A percentile compares a stretch with the other conserved stretches of the same genome.
Evolutionary conservation across 2,329 filamentous ascomycete species (phyloP).

Genomic region (Cercospora zeina): DNA sequence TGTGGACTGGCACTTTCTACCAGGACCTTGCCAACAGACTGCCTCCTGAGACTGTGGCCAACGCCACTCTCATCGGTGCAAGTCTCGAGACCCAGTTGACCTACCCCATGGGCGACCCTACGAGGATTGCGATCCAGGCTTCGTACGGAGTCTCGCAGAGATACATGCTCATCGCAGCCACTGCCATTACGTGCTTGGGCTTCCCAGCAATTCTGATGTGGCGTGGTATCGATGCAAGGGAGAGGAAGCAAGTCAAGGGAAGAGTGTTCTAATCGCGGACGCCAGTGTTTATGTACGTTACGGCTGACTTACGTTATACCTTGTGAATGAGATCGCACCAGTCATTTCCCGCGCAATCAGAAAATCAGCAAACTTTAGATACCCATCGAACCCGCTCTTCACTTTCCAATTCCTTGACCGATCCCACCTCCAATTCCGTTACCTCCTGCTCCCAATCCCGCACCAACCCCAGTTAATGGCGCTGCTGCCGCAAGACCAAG

Average conservation of each 20-base stretch:
- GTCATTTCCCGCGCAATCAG: background rate
- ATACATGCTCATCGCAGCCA: slow-evolving; percentile 22
- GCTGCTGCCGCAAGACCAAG: slow-evolving; percentile 15
- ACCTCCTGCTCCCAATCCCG: slow-evolving; percentile 8
- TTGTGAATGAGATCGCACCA: background rate
- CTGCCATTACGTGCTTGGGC: slow-evolving; percentile 19
- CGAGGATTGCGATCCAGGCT: slow-evolving; percentile 18
- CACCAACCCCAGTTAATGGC: background rate
- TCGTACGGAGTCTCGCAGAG: slow-evolving; percentile 20
- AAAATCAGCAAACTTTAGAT: background rate
- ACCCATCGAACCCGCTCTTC: background rate
- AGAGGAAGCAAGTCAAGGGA: slow-evolving; percentile 28
- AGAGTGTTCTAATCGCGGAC: slow-evolving; percentile 16
- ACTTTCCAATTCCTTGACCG: slow-evolving; percentile 11
- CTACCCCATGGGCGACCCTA: slow-evolving; percentile 19
- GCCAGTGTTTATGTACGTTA: background rate
- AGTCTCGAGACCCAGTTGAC: slow-evolving; percentile 18
- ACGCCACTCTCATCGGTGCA: slow-evolving; percentile 13
- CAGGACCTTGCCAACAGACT: slow-evolving; percentile 25
- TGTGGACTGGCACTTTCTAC: slow-evolving; percentile 34
- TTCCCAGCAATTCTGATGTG: slow-evolving; percentile 24
- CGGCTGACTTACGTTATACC: background rate
- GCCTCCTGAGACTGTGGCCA: slow-evolving; percentile 18
- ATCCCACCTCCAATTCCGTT: slow-evolving; percentile 10
- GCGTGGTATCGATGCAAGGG: slow-evolving; percentile 17